Conservation (phyloP, 2,329 filamentous ascomycete genomes). For the Cyclaneusma minus region DNA sequence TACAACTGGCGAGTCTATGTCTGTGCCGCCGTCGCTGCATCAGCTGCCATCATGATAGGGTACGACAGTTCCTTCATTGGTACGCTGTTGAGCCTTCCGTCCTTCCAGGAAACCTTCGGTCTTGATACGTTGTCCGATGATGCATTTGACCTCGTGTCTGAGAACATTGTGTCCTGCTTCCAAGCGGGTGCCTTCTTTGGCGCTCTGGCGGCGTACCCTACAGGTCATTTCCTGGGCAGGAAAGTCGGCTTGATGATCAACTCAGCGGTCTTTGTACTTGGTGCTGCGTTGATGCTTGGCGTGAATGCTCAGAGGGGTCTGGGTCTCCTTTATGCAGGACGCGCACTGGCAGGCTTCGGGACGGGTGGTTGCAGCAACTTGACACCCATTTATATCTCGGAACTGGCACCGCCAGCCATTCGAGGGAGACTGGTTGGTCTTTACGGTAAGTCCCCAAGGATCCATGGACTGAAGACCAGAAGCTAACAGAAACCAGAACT, state of each 20-base stretch:
- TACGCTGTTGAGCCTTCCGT: constrained; percentile 54
- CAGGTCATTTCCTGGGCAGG: constrained; percentile 52
- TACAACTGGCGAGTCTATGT: constrained; percentile 46
- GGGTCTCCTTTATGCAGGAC: constrained; percentile 44
- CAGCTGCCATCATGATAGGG: constrained; percentile 40
- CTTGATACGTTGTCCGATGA: constrained; percentile 26
- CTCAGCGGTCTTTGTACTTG: constrained; percentile 48
- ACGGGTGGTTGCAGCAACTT: constrained; percentile 49
- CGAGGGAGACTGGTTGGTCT: constrained; percentile 50
- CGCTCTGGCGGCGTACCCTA: constrained; percentile 50
- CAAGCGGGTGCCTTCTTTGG: constrained; percentile 78
- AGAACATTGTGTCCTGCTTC: constrained; percentile 69
- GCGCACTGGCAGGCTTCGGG: constrained; percentile 47
- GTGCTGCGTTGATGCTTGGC: constrained; percentile 58
- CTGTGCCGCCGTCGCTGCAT: constrained; percentile 36
- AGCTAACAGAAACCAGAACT: too few relatives aligned
- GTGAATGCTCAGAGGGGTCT: constrained; percentile 45
- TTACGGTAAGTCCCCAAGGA: too few relatives aligned
- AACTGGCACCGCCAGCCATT: constrained; percentile 44
- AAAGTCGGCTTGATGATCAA: constrained; percentile 48
- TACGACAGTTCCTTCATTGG: constrained; percentile 67
- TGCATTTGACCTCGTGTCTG: constrained; percentile 41
- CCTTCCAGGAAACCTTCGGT: constrained; percentile 54
- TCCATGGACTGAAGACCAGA: too few relatives aligned
- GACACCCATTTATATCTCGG: constrained; percentile 46